Evolutionary conservation across 257 asterid species (phyloP).

Genomic region (Penstemon barbatus): DNA sequence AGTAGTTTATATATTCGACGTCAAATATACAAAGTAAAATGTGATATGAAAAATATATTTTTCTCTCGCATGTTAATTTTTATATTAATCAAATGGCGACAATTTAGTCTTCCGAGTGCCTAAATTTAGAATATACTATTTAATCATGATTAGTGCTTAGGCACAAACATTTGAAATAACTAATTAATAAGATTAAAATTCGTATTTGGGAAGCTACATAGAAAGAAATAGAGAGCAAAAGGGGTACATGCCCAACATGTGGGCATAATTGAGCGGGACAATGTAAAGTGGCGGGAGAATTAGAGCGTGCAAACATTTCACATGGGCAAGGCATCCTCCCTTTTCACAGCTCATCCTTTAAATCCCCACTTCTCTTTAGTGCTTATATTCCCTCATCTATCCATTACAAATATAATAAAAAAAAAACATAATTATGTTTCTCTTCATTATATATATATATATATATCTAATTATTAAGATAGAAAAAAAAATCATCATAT

Average conservation of each 20-base stretch:
- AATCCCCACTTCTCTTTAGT: slow-evolving; percentile 24
- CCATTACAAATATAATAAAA: background rate
- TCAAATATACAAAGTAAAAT: too few species aligned
- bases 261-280: slow-evolving; percentile 61
- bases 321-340: slow-evolving; percentile 53
- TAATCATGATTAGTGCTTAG: slow-evolving; percentile 28
- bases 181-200: slow-evolving; percentile 17
- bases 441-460: too few species aligned
- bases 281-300: slow-evolving; percentile 39
- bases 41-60: too few species aligned
- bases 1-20: too few species aligned
- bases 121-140: background rate
- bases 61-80: background rate
- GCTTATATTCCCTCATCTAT: slow-evolving; percentile 19
- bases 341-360: slow-evolving; percentile 67
- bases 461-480: too few species aligned
- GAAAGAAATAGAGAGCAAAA: slow-evolving; percentile 23
- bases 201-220: slow-evolving; percentile 29
- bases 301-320: slow-evolving; percentile 69
- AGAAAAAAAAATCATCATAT: too few species aligned
- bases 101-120: background rate
- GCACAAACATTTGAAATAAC: slow-evolving; percentile 20
- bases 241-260: slow-evolving; percentile 55
- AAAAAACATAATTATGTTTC: too few species aligned
- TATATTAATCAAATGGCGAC: slow-evolving; percentile 14